Conservation (phyloP, 768 basidiomycete species). For the Scleroderma citrinum region DNA sequence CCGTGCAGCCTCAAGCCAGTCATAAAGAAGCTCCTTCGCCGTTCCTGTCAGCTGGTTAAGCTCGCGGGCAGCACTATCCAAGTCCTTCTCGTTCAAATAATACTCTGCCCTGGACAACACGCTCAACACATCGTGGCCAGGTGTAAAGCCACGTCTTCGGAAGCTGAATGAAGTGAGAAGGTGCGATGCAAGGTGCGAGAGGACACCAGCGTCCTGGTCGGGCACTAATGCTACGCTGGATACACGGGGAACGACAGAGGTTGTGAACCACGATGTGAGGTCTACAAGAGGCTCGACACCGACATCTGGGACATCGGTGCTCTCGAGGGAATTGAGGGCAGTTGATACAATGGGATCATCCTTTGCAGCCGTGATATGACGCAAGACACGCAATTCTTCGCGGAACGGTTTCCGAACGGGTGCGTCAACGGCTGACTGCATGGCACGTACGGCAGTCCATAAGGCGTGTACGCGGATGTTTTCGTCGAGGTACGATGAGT, state of each 20-base stretch:
- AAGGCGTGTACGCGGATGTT: constrained; percentile 88
- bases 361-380: constrained; percentile 62
- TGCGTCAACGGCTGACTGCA: constrained; percentile 60
- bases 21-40: constrained; percentile 63
- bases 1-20: constrained; percentile 91
- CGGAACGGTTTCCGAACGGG: constrained; percentile 79
- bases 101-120: constrained; percentile 86
- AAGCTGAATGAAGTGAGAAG: constrained; percentile 73
- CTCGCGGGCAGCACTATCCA: constrained; percentile 78
- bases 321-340: constrained; percentile 65
- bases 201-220: constrained; percentile 80
- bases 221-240: constrained; percentile 90
- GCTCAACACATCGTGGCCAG: constrained; percentile 81
- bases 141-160: constrained; percentile 61
- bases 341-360: constrained; percentile 63
- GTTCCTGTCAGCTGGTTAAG: constrained; percentile 86
- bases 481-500: constrained; percentile 85
- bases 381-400: constrained; percentile 79
- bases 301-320: constrained; percentile 67
- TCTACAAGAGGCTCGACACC: constrained; percentile 87
- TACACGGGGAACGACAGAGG: constrained; percentile 77
- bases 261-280: constrained; percentile 86
- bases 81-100: constrained; percentile 85
- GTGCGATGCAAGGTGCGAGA: constrained; percentile 82
- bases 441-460: constrained; percentile 87